Percentiles rank a stretch among this genome's conserved stretches.
These are phyloP conservation scores for Penicillium manginii DNA, from an alignment of 495 filamentous ascomycete genomes.

Conservation along the genomic window DNA sequence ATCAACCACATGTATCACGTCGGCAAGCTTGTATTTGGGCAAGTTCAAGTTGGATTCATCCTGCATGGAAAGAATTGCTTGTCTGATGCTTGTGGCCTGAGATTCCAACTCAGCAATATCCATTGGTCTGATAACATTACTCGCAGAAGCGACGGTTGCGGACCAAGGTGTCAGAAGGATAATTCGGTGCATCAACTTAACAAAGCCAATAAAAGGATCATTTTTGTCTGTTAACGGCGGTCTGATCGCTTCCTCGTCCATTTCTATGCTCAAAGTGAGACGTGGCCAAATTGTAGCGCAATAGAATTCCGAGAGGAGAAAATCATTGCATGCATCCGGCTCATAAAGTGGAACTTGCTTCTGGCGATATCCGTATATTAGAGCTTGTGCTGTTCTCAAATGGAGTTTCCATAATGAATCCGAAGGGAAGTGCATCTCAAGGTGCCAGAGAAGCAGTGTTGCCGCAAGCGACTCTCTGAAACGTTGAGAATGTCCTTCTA, in stretches of 20 bases:
- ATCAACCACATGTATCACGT: neutral
- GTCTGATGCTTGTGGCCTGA: neutral
- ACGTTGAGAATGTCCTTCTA: neutral
- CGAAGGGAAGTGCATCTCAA: neutral
- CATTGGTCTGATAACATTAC: neutral
- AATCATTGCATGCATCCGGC: neutral
- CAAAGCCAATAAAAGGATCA: slow-evolving; percentile 1
- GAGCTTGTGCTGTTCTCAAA: neutral
- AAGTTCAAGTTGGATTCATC: neutral
- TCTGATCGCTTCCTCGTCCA: neutral
- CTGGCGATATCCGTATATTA: neutral
- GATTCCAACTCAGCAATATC: neutral
- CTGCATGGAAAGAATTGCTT: neutral
- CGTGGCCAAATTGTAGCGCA: slow-evolving; percentile 1
- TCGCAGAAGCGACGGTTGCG: neutral
- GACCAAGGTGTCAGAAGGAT: neutral
- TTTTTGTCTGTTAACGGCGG: neutral
- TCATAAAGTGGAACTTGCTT: neutral
- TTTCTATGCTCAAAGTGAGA: neutral
- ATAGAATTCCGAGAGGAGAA: neutral
- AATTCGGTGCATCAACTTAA: neutral
- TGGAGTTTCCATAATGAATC: neutral
- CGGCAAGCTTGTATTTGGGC: neutral
- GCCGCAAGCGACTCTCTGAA: neutral
- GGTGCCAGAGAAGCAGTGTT: neutral